Evolutionary conservation across 2,329 filamentous ascomycete genomes (phyloP).

Genomic region (Rhytidhysteron rufulum): DNA sequence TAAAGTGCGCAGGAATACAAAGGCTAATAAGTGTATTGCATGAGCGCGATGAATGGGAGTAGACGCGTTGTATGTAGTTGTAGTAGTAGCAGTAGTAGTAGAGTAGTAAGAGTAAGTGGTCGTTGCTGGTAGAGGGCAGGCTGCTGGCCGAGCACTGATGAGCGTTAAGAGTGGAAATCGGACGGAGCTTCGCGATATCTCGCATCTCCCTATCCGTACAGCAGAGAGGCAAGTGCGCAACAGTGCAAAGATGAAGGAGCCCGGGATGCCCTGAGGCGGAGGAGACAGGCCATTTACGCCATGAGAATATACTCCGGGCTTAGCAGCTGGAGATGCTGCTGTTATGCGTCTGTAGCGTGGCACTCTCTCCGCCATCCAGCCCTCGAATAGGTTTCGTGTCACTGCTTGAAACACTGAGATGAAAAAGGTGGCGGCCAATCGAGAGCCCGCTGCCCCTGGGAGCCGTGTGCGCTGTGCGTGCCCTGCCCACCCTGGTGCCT

Average conservation of each 20-base stretch:
- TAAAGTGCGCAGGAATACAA: background rate
- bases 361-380: conserved; percentile 3
- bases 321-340: background rate
- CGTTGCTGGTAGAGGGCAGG: too few relatives aligned
- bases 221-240: background rate
- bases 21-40: background rate
- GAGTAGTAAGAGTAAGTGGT: background rate
- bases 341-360: background rate
- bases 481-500: too few relatives aligned
- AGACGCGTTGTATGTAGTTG: too few relatives aligned
- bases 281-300: too few relatives aligned
- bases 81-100: background rate
- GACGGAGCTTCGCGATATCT: background rate
- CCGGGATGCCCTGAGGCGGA: too few relatives aligned
- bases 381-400: background rate
- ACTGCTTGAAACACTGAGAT: conserved; percentile 1
- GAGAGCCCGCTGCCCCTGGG: background rate
- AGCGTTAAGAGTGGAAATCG: background rate
- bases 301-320: too few relatives aligned
- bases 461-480: too few relatives aligned
- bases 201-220: background rate
- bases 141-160: too few relatives aligned
- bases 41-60: too few relatives aligned
- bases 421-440: conserved; percentile 3
- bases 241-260: background rate